These are phyloP conservation scores for Solanum pennellii DNA, from an alignment of 257 asterid species.

Conservation along the genomic window DNA sequence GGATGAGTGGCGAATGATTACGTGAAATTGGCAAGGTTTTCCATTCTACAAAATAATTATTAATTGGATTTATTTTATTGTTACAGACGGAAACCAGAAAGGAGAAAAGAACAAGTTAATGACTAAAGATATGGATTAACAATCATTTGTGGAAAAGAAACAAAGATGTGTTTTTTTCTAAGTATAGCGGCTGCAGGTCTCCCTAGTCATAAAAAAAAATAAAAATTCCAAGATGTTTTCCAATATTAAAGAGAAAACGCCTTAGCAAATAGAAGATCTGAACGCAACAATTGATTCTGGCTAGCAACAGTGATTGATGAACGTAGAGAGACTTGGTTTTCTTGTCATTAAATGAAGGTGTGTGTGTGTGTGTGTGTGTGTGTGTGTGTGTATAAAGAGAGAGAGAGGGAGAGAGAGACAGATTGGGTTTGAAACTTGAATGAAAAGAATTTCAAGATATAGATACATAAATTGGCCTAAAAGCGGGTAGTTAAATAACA, in stretches of 20 bases:
- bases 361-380: neutral
- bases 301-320: neutral
- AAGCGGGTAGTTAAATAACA: neutral
- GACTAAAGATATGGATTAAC: neutral
- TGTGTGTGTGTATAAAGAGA: no score
- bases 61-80: neutral
- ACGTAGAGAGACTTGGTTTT: neutral
- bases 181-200: no score
- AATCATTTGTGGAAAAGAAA: neutral
- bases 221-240: neutral
- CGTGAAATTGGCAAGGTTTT: neutral
- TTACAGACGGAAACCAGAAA: neutral
- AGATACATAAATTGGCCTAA: neutral
- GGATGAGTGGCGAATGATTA: neutral
- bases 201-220: no score
- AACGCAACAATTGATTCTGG: neutral
- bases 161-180: neutral
- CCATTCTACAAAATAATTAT: neutral
- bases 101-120: neutral
- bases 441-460: neutral
- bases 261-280: neutral
- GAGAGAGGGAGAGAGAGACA: neutral
- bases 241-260: neutral
- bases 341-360: neutral
- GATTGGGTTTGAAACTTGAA: neutral